Evolutionary conservation across 306 rosid species (phyloP), one percentile per base, ranked within the genome.

Genomic region (Dryas drummondii): DNA sequence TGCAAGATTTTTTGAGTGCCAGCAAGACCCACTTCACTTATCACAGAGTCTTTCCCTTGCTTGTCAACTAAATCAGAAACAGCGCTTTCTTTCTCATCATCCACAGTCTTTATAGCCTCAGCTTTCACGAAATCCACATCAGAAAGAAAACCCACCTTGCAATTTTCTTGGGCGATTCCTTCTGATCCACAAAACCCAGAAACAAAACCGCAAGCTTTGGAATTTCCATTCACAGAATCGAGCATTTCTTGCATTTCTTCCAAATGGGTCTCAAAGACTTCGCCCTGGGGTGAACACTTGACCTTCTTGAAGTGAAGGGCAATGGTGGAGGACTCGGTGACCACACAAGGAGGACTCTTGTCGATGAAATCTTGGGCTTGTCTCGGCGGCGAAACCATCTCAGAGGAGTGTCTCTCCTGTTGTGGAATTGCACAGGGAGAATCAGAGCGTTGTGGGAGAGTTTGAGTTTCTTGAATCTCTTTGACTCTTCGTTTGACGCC

Each of bases 91-190:
- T 81, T 64, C 46, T 52, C 56, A 52, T 64, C 37, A 50, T 74
- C n/a, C 63, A 14, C 63, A 52, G 41, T 22, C 48, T 64, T 59
- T 60, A 49, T 53, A 15, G 12, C 32, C 65, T 17, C 78, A 53
- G 58, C 75, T 17, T 70, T 58, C 82, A 42, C 71, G 17, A 46
- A 74, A 53, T 48, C 82, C 56, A 54, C 37, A 32, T 69, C 66
- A 32, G 67, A 71, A 42, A 69, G 48, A 75, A 52, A 5, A 37
- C 45, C 77, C 54, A 67, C 54, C 66, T 80, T 72, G 66, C 16
- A 54, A 61, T 55, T 60, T 51, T 9, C 60, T 50, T 40, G 63
- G 16, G 4, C 12, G 41, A 10, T 79, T 63, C 64, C 82, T 13
- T 55, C 76, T 32, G 50, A 44, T 51, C 37, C 79, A 64, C 76